These are phyloP conservation scores for Zopfochytrium polystomum DNA, from an alignment of 371 early-diverging fungal species.

Conservation along the genomic window DNA sequence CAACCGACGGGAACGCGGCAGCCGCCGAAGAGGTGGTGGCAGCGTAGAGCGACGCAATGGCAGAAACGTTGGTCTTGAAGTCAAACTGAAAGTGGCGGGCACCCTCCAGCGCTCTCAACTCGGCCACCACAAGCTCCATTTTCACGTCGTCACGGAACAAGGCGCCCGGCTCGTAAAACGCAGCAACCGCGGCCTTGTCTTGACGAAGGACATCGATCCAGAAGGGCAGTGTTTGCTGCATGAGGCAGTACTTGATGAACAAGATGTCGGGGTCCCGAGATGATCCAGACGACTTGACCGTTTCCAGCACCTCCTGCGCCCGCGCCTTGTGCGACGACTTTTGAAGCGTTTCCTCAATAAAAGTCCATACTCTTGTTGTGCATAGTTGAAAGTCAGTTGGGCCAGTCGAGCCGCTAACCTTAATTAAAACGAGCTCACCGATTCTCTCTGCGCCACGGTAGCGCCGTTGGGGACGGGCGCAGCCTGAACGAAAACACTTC, in stretches of 20 bases:
- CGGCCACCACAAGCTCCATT: not conserved
- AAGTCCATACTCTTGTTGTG: not conserved
- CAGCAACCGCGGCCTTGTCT: conserved; percentile 8
- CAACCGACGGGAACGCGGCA: conserved; percentile 2
- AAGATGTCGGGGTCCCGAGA: not conserved
- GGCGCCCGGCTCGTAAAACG: conserved; percentile 13
- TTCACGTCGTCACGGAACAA: not conserved
- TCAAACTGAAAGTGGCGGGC: not conserved
- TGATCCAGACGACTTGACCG: not conserved
- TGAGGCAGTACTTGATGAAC: conserved; percentile 14
- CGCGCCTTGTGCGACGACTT: not conserved
- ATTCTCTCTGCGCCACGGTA: not conserved
- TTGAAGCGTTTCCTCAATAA: not conserved
- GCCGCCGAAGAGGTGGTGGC: not conserved
- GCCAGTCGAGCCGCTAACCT: no score
- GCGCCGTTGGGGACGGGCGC: not conserved
- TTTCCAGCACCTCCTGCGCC: not conserved
- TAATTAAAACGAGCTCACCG: not conserved
- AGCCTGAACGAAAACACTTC: not conserved
- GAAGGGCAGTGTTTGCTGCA: conserved; percentile 12
- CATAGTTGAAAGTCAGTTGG: no score
- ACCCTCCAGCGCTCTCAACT: not conserved
- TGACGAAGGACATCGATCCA: conserved; percentile 2
- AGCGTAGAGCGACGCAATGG: not conserved
- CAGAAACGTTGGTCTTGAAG: not conserved